Percentiles rank a stretch among this genome's conserved stretches.
phyloP scores from a whole-genome alignment of 129 eudicot genomes.

The Erigeron canadensis region DNA sequence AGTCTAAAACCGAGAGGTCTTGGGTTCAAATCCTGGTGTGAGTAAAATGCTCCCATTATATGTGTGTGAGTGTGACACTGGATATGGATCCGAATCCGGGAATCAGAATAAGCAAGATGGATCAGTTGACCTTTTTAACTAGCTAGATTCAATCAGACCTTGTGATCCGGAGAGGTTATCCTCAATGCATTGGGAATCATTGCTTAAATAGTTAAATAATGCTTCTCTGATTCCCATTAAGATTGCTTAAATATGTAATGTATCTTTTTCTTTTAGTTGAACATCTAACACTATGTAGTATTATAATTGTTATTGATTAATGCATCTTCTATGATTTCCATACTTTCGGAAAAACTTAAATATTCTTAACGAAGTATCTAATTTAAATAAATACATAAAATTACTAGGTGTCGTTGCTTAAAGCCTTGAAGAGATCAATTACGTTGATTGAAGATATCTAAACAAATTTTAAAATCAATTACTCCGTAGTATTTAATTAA shows the following conservation, averaged over 20 bases:
- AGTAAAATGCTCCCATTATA: no score
- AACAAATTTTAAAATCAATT: background rate
- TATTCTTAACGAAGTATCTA: no score
- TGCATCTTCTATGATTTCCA: no score
- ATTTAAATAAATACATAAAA: background rate
- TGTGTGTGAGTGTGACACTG: no score
- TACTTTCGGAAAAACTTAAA: no score
- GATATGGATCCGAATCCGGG: conserved; percentile 1
- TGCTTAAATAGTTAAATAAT: conserved; percentile 24
- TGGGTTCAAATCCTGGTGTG: no score
- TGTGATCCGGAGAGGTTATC: conserved; percentile 37
- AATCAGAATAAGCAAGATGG: background rate
- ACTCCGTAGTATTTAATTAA: background rate
- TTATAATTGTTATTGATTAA: no score
- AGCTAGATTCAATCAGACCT: conserved; percentile 7
- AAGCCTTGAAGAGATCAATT: conserved; percentile 7
- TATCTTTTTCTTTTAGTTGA: no score
- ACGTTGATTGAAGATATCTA: background rate
- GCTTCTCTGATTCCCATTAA: conserved; percentile 26
- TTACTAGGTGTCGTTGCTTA: conserved; percentile 11
- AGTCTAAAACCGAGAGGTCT: no score
- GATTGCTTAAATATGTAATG: background rate
- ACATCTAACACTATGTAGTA: no score
- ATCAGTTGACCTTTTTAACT: conserved; percentile 30
- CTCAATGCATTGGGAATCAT: conserved; percentile 33